These are phyloP conservation scores for Turnera subulata DNA, from an alignment of 345 rosid species.

Conservation along the genomic window DNA sequence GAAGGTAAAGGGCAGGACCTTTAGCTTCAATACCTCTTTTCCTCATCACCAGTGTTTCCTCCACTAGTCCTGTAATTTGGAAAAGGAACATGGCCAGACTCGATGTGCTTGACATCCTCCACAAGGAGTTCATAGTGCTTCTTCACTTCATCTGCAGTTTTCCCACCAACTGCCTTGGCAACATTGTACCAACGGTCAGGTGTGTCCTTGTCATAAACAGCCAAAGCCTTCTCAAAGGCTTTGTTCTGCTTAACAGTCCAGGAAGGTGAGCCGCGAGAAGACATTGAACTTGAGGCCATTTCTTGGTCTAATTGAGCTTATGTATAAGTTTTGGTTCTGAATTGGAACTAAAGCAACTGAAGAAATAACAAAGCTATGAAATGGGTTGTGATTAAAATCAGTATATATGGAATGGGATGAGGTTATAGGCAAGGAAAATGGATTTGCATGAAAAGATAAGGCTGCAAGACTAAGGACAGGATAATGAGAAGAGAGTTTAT, in stretches of 20 bases:
- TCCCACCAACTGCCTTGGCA: constrained; percentile 85
- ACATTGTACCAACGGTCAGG: constrained; percentile 97
- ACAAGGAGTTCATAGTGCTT: constrained; percentile 72
- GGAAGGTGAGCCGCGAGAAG: constrained; percentile 55
- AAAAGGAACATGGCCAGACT: constrained; percentile 77
- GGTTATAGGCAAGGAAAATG: neutral
- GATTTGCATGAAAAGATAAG: neutral
- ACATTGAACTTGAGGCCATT: constrained; percentile 85
- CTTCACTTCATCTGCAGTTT: constrained; percentile 81
- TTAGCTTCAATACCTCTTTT: constrained; percentile 29
- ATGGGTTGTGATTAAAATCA: too few relatives aligned
- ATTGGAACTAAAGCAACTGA: too few relatives aligned
- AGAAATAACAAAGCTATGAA: too few relatives aligned
- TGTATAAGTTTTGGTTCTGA: neutral
- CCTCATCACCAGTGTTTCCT: constrained; percentile 27
- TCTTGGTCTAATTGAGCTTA: neutral
- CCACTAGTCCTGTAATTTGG: constrained; percentile 64
- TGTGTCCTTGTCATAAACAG: constrained; percentile 83
- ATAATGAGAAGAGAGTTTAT: constrained; percentile 8
- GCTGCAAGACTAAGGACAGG: constrained; percentile 4
- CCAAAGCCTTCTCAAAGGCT: constrained; percentile 89
- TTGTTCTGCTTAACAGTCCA: constrained; percentile 94
- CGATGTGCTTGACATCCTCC: constrained; percentile 68
- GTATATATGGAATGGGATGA: too few relatives aligned
- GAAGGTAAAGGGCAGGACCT: neutral